These are phyloP conservation scores for Rosellinia necatrix DNA, from an alignment of 2,329 filamentous ascomycete genomes.

Conservation along the genomic window DNA sequence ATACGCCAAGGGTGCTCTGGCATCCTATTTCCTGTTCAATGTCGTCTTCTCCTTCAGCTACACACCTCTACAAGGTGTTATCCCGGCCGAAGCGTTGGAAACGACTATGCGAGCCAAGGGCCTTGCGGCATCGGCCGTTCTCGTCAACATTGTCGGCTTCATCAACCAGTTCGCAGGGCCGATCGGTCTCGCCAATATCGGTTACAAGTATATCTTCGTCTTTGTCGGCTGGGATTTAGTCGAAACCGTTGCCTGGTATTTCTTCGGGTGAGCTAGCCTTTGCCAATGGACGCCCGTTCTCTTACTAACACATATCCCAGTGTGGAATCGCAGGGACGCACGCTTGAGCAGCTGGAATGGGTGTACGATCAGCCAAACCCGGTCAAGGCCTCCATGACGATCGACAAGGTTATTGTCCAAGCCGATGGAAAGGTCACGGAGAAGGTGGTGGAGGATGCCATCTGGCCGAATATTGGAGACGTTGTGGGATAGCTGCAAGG, in stretches of 20 bases:
- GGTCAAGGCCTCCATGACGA: constrained; percentile 53
- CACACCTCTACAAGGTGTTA: constrained; percentile 54
- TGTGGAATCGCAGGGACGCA: constrained; percentile 55
- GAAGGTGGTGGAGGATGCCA: constrained; percentile 44
- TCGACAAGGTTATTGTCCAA: constrained; percentile 56
- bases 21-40: constrained; percentile 56
- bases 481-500: not conserved
- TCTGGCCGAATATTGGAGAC: too few relatives aligned
- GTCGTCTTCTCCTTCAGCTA: constrained; percentile 55
- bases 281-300: not conserved
- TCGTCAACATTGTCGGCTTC: constrained; percentile 52
- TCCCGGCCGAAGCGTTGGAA: constrained; percentile 53
- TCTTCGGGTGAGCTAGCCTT: constrained; percentile 47
- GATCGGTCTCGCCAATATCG: constrained; percentile 51
- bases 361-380: constrained; percentile 55
- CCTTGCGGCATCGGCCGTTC: constrained; percentile 49
- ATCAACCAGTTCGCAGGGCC: constrained; percentile 55
- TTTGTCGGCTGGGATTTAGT: constrained; percentile 55
- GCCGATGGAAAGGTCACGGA: constrained; percentile 51
- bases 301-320: constrained; percentile 36
- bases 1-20: constrained; percentile 50
- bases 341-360: constrained; percentile 55
- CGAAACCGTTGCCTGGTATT: constrained; percentile 48
- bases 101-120: constrained; percentile 55
- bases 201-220: constrained; percentile 50